These are phyloP conservation scores for Syncephalastrum contaminatum DNA, from an alignment of 371 early-diverging fungal species.

Conservation along the genomic window DNA sequence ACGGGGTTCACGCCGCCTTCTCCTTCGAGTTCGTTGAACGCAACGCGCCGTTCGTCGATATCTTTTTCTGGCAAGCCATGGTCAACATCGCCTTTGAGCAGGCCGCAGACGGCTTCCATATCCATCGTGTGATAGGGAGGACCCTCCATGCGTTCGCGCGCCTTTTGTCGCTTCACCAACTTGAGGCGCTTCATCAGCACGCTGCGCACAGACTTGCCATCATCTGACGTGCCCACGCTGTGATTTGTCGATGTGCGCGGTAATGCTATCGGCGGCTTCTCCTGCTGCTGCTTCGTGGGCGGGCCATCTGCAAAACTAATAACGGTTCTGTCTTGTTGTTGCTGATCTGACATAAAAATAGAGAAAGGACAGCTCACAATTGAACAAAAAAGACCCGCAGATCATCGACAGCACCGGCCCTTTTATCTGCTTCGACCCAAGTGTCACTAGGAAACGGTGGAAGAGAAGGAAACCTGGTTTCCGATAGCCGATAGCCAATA, in stretches of 20 bases:
- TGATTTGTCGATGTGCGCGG: conserved; percentile 30
- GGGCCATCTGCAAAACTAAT: too few relatives aligned
- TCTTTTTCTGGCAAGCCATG: conserved; percentile 61
- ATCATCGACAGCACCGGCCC: too few relatives aligned
- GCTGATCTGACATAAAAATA: too few relatives aligned
- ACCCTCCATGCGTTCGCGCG: conserved; percentile 25
- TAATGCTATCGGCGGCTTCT: conserved; percentile 20
- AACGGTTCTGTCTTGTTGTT: too few relatives aligned
- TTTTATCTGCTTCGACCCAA: too few relatives aligned
- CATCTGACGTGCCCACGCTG: conserved; percentile 30
- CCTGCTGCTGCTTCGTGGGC: background rate
- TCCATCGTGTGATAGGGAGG: conserved; percentile 60
- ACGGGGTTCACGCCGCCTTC: conserved; percentile 63
- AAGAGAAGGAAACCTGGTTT: too few relatives aligned
- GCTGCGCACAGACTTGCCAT: conserved; percentile 35
- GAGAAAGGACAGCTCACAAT: too few relatives aligned
- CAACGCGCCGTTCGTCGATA: conserved; percentile 47
- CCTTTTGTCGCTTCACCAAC: conserved; percentile 26
- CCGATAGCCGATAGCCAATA: too few relatives aligned
- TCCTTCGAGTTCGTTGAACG: conserved; percentile 70
- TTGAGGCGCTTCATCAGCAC: conserved; percentile 36
- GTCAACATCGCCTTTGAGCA: conserved; percentile 56
- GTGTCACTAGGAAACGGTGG: too few relatives aligned
- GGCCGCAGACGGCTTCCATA: conserved; percentile 50
- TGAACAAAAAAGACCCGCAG: too few relatives aligned